phyloP scores from a whole-genome alignment of 176 grass and related monocot species.

The Elaeis guineensis region DNA sequence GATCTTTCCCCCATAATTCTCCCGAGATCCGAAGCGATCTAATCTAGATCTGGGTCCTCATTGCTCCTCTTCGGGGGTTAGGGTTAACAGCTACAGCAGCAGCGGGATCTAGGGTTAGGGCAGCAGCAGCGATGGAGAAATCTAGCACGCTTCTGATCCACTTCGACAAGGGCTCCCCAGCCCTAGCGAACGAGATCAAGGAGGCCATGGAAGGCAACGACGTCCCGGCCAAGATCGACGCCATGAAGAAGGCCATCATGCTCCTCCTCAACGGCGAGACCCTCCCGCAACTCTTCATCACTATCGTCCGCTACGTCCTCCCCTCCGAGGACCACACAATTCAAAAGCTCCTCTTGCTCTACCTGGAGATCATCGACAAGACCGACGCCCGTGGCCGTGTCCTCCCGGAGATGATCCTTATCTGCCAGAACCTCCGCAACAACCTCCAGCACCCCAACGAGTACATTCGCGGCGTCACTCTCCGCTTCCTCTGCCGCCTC shows the following conservation, averaged over 20 bases:
- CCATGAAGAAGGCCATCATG: constrained; percentile 20
- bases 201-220: constrained; percentile 18
- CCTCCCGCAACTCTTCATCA: constrained; percentile 18
- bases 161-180: constrained; percentile 21
- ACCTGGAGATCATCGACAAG: constrained; percentile 22
- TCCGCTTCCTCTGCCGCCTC: constrained; percentile 63
- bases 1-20: no score
- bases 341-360: constrained; percentile 12
- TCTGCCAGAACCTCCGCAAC: constrained; percentile 85
- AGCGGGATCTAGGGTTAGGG: neutral
- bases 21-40: neutral
- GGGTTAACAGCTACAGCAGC: no score
- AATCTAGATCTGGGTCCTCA: neutral
- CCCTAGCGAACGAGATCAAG: constrained; percentile 23
- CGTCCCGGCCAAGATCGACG: constrained; percentile 13
- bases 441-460: constrained; percentile 80
- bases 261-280: constrained; percentile 18
- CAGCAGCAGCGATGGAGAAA: constrained; percentile 8
- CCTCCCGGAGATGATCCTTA: constrained; percentile 92
- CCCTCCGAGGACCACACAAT: constrained; percentile 21
- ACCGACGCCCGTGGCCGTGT: constrained; percentile 17
- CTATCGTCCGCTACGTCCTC: constrained; percentile 17
- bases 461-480: constrained; percentile 65
- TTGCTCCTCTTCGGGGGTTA: no score
- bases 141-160: constrained; percentile 14